These are phyloP conservation scores for Marasmius tenuissimus DNA, from an alignment of 1,284 basidiomycete species.

Conservation along the genomic window DNA sequence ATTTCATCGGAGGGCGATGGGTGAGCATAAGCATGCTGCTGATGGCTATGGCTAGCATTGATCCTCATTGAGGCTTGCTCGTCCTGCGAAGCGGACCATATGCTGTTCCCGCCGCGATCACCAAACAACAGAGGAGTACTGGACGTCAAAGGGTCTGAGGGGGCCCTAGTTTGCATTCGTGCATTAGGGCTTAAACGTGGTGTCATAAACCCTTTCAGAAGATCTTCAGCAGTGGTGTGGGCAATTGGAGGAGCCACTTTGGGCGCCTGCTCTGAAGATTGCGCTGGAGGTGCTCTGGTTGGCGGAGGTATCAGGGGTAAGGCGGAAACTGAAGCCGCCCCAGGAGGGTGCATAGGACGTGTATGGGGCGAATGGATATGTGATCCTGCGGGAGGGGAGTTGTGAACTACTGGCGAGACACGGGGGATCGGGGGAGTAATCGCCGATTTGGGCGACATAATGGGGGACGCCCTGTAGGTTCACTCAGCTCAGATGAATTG, in stretches of 20 bases:
- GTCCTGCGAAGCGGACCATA: conserved; percentile 55
- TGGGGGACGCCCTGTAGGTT: conserved; percentile 14
- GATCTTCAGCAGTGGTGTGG: conserved; percentile 22
- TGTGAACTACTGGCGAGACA: background rate
- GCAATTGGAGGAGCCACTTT: conserved; percentile 8
- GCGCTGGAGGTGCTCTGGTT: background rate
- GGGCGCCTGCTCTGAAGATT: background rate
- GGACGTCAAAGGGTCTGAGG: conserved; percentile 33
- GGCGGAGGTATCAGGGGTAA: background rate
- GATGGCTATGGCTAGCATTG: conserved; percentile 16
- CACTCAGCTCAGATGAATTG: background rate
- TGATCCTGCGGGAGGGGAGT: background rate
- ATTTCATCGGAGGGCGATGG: background rate
- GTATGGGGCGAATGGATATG: background rate
- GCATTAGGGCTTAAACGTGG: conserved; percentile 49
- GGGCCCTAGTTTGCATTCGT: conserved; percentile 19
- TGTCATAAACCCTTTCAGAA: conserved; percentile 21
- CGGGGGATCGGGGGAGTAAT: conserved; percentile 6
- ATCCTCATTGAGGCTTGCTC: conserved; percentile 37
- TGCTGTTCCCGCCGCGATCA: conserved; percentile 42
- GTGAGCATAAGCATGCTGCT: background rate
- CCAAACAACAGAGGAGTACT: conserved; percentile 43
- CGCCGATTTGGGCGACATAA: background rate
- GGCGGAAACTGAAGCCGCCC: conserved; percentile 4
- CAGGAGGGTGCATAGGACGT: conserved; percentile 3